These are phyloP conservation scores for Candida tallmaniae DNA, from an alignment of 805 yeast species.

Conservation along the genomic window DNA sequence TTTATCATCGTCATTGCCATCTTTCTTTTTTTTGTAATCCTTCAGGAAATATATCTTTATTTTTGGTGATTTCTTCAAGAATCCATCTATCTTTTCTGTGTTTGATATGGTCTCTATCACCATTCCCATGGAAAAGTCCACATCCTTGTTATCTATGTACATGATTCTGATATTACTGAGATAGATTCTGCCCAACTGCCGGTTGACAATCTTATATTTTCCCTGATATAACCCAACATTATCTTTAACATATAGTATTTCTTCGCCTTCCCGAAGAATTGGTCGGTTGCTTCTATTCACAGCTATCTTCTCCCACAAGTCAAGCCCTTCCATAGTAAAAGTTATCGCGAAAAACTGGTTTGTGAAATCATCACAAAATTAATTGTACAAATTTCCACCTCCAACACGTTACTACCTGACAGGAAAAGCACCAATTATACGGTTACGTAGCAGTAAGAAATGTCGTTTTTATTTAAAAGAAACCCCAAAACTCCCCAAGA, in stretches of 20 bases:
- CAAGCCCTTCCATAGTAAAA: too few relatives aligned
- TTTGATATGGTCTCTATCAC: constrained; percentile 38
- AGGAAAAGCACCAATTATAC: too few relatives aligned
- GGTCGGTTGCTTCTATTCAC: constrained; percentile 39
- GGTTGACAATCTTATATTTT: constrained; percentile 52
- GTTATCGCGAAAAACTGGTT: too few relatives aligned
- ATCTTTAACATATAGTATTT: constrained; percentile 29
- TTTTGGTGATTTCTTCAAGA: constrained; percentile 76
- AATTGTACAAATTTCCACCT: too few relatives aligned
- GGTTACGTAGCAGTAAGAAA: too few relatives aligned
- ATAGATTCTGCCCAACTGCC: constrained; percentile 75
- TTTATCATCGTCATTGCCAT: background rate
- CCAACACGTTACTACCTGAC: too few relatives aligned
- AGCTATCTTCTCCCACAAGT: constrained; percentile 31
- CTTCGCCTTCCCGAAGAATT: constrained; percentile 28
- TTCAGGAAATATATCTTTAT: constrained; percentile 41
- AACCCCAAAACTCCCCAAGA: constrained; percentile 89
- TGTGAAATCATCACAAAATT: too few relatives aligned
- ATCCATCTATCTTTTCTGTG: constrained; percentile 45
- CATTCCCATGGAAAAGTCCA: constrained; percentile 42
- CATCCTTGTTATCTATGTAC: constrained; percentile 54
- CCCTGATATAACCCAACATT: constrained; percentile 76
- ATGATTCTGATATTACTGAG: constrained; percentile 70
- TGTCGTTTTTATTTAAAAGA: constrained; percentile 90
- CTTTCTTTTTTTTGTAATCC: too few relatives aligned